These are phyloP conservation scores for Piromyces sp. DNA, from an alignment of 192 early-diverging fungal species.

Conservation along the genomic window DNA sequence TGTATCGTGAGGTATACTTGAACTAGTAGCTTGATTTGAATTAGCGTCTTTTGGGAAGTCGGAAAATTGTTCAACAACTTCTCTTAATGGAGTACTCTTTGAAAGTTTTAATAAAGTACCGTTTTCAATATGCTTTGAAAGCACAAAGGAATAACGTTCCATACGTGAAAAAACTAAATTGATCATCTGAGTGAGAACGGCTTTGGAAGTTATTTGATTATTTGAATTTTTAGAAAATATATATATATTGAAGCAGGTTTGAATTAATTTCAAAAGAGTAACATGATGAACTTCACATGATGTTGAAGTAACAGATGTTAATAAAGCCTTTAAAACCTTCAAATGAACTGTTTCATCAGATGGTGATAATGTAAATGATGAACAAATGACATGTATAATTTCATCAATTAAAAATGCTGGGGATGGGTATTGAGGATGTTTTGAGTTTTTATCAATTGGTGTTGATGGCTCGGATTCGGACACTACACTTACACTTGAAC, in stretches of 20 bases:
- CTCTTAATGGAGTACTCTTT: neutral
- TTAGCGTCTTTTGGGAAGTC: neutral
- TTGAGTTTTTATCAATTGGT: neutral
- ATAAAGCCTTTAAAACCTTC: constrained; percentile 33
- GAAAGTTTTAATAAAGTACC: neutral
- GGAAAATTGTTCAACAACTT: neutral
- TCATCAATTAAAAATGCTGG: constrained; percentile 32
- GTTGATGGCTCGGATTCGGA: neutral
- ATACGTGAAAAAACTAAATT: constrained; percentile 34
- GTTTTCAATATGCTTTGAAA: constrained; percentile 14
- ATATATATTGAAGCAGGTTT: neutral
- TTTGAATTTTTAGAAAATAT: constrained; percentile 7
- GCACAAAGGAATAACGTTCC: constrained; percentile 26
- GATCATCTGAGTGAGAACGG: constrained; percentile 35
- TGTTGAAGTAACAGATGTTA: constrained; percentile 30
- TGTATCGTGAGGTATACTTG: neutral
- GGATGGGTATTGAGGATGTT: neutral
- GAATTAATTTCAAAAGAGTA: constrained; percentile 20
- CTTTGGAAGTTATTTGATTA: constrained; percentile 32
- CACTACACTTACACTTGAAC: neutral
- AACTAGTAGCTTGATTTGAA: neutral
- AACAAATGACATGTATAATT: constrained; percentile 27
- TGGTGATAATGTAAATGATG: constrained; percentile 13
- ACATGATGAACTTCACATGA: constrained; percentile 25
- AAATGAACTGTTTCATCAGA: constrained; percentile 29